Conservation (phyloP, 2,329 filamentous ascomycete species). For the Didymella keratinophila region DNA sequence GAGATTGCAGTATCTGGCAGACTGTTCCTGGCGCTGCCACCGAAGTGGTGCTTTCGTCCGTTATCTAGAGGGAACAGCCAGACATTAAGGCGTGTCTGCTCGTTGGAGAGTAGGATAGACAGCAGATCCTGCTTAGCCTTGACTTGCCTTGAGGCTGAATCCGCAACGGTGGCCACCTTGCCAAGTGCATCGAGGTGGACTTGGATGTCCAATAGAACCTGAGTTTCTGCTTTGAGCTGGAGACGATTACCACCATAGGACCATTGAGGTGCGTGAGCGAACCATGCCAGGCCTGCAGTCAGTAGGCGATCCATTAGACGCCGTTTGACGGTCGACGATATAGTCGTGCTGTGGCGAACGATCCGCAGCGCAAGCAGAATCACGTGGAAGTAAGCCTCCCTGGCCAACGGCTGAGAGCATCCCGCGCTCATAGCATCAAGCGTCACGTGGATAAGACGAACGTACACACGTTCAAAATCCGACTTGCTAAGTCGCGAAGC, state of each 20-base stretch:
- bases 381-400: conserved; percentile 91
- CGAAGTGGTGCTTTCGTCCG: conserved; percentile 62
- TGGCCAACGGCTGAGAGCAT: conserved; percentile 81
- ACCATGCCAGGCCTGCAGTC: conserved; percentile 89
- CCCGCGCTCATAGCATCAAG: conserved; percentile 70
- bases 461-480: conserved; percentile 82
- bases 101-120: conserved; percentile 79
- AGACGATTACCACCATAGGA: conserved; percentile 94
- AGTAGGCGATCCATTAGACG: conserved; percentile 88
- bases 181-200: conserved; percentile 70
- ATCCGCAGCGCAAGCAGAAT: conserved; percentile 83
- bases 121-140: conserved; percentile 85
- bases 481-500: conserved; percentile 85
- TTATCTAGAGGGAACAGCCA: conserved; percentile 86
- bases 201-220: conserved; percentile 78
- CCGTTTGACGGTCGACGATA: conserved; percentile 74
- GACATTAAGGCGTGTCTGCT: conserved; percentile 81
- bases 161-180: conserved; percentile 60
- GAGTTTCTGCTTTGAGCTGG: conserved; percentile 91
- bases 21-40: conserved; percentile 53
- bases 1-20: conserved; percentile 61
- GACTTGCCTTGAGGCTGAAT: conserved; percentile 68
- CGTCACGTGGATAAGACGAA: conserved; percentile 80
- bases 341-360: conserved; percentile 71
- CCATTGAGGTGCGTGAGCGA: conserved; percentile 83